phyloP scores from a whole-genome alignment of 352 stramenopile species.

The Phytophthora cactorum region DNA sequence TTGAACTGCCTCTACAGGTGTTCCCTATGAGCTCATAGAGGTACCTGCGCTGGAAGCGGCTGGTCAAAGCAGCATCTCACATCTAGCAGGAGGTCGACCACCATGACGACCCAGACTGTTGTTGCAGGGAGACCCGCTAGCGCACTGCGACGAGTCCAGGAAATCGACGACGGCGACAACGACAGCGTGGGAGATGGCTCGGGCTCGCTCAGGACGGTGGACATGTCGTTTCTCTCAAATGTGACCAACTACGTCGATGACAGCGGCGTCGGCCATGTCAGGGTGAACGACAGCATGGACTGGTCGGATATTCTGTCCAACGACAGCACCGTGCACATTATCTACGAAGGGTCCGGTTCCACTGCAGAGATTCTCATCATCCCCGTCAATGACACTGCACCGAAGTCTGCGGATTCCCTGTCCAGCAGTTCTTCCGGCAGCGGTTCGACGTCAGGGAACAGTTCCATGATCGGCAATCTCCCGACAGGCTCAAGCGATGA shows the following conservation, averaged over 20 bases:
- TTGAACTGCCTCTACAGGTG: slow-evolving; percentile 40
- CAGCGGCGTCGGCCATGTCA: slow-evolving; percentile 41
- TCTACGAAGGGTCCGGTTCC: slow-evolving; percentile 45
- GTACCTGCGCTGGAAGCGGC: slow-evolving; percentile 10
- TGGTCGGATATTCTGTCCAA: slow-evolving; percentile 50
- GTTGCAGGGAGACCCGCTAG: neutral
- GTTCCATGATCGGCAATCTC: slow-evolving; percentile 20
- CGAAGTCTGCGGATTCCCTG: slow-evolving; percentile 9
- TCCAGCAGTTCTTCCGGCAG: slow-evolving; percentile 27
- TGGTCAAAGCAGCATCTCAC: slow-evolving; percentile 11
- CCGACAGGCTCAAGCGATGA: slow-evolving; percentile 31
- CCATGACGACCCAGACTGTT: slow-evolving; percentile 10
- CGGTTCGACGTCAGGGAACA: slow-evolving; percentile 17
- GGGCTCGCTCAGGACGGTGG: slow-evolving; percentile 19
- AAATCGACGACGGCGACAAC: slow-evolving; percentile 12
- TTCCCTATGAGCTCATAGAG: slow-evolving; percentile 22
- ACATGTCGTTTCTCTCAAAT: slow-evolving; percentile 43
- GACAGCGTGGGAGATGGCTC: slow-evolving; percentile 3
- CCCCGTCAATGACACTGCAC: slow-evolving; percentile 26
- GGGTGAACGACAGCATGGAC: slow-evolving; percentile 33
- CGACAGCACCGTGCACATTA: slow-evolving; percentile 49
- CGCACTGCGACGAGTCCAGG: slow-evolving; percentile 15
- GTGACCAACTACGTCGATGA: slow-evolving; percentile 34
- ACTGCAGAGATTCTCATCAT: slow-evolving; percentile 43
- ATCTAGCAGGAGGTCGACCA: slow-evolving; percentile 12